Evolutionary conservation across 257 asterid species (phyloP), one percentile per base, ranked within the genome.

Genomic region (Ligustrum vulgare): DNA sequence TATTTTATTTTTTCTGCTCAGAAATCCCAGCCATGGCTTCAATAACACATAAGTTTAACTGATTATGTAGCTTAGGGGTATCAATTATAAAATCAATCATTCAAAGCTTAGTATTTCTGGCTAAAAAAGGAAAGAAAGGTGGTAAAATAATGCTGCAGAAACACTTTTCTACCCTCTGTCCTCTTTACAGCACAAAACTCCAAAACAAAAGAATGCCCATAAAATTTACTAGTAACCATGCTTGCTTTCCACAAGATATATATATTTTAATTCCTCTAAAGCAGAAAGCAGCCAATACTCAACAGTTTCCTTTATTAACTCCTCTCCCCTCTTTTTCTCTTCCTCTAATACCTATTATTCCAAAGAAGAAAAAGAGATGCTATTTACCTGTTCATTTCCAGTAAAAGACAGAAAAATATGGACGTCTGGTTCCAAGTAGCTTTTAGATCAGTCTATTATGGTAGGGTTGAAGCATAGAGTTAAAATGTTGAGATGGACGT

Each of bases 321-420:
- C 81, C 66, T 64, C 78, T 69, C 54, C 18, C 72, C 22, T 28
- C 49, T 70, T 72, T 63, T 67, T 60, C 45, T 22, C 71, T 60
- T 73, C 79, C n/a, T 62, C 62, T 35, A 69, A 60, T 66, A 54
- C 34, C 71, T 54, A 54, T 69, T 54, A 74, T 70, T 74, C 75
- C 69, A 39, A 47, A 56, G 15, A 33, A 10, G n/a, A 67, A 33
- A 51, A 25, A 28, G 43, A 23, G 71, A 58, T 49, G 72, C 62
- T 67, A 10, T 72, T 45, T 64, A 69, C 83, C 79, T 20, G 58
- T 73, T 79, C 78, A 73, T 78, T 72, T 80, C 75, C 85, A 70
- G 67, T 33, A 72, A 85, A 63, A 45, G 67, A 84, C 63, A 41
- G 80, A 77, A 39, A 68, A 58, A 18, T 51, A 68, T 51, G 75